Base-by-base conservation (phyloP, 1,284 basidiomycete species). In the Malassezia furfur region DNA sequence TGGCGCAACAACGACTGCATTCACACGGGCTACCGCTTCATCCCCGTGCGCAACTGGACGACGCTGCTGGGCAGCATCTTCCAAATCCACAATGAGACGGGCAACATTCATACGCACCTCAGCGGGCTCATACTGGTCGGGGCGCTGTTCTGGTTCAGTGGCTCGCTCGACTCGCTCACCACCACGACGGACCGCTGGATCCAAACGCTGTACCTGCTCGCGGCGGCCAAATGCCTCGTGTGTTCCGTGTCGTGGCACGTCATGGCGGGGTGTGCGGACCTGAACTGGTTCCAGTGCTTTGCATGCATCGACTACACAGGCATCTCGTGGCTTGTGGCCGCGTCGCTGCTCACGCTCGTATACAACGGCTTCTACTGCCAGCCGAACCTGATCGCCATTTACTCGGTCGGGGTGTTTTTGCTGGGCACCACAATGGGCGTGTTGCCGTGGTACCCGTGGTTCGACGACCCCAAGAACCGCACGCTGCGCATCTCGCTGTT, bases 291-390 rank as follows among this genome's bases (percentile, higher is more conserved):
- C 49, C 63, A 68, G 46, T 59, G 66, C 21, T 72, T 68, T 48
- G 70, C 72, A 2, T 73, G 70, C 53, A 65, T 72, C 48, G 72
- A 74, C 60, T 74, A 72, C 52, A 70, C 70, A 1, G 72, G 72
- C 40, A 72, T 74, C 12, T 66, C 71, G 2, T 70, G 67, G 68
- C 66, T 74, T 10, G 69, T 74, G 10, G 68, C 72, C 8, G 72
- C 72, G 5, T 67, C 66, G 5, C 64, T 73, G 40, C 65, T 63
- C 54, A 72, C 72, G 5, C 58, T 67, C 0, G 66, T 74, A 9
- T 74, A 73, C 64, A 73, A 73, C 51, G 66, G 62, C 53, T 74
- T 74, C 57, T 74, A 73, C 60, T 74, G 72, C 53, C 72, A 74
- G 50, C 71, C 72, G 31, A 65, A 68, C 31, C 52, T 74, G 21